Evolutionary conservation across 805 yeast species (phyloP), one percentile per base, ranked within the genome.

Genomic region (Barnettozyma sucrosica): DNA sequence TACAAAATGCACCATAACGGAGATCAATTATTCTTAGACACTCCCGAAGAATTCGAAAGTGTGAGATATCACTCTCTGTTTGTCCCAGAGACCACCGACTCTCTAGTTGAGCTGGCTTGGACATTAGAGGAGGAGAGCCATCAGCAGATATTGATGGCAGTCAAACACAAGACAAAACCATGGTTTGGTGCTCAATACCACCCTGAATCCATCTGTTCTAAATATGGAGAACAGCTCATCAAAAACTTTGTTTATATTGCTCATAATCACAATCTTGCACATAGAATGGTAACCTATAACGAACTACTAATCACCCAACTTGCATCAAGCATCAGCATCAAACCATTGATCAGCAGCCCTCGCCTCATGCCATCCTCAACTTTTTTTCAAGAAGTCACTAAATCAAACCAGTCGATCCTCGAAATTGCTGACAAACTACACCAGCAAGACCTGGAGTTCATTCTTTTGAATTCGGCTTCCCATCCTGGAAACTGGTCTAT

Each of bases 151-250:
- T 61, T 88, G 26, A 93, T 93, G 99, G 96, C 95, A 0, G 93
- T 76, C 0, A 75, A 69, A 58, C 90, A 87, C 58, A 54, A 43
- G 0, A 18, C 33, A 0, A 65, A 68, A 19, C 97, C 97, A 0
- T 85, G 85, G 68, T 92, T 72, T 63, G 99, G 96, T 0, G 97
- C 93, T 2, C 99, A 93, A 59, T 95, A 90, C 59, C 99, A 93
- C 59, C 99, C 99, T 0, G 99, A 93, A 60, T 89, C 97, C 1
- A 80, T 92, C 36, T 88, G 96, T 56, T 89, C 97, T 0, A 69
- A 72, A 13, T 56, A 67, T 41, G 99, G 99, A 2, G 71, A 60
- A 2, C 57, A 62, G 10, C 62, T 93, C 44, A 64, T 90, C 4
- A 52, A 56, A 9, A 86, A 85, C 59, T 92, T 92, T 61, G 40